Conservation (phyloP, 2,329 filamentous ascomycete species). For the Microdochium trichocladiopsis region DNA sequence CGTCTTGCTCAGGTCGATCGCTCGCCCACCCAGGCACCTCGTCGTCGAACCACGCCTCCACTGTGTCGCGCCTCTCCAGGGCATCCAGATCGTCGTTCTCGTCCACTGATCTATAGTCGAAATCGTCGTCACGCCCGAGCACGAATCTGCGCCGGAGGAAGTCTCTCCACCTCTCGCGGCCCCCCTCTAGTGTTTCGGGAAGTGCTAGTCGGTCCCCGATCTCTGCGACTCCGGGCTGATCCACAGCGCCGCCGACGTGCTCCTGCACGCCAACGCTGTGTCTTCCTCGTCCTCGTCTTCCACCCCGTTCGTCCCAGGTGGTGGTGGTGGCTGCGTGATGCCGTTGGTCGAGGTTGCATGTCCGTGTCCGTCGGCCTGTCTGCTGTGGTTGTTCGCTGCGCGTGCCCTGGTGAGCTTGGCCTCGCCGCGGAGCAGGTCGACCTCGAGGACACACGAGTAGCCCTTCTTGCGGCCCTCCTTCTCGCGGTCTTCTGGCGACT, state of each 20-base stretch:
- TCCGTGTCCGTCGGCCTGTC: not conserved
- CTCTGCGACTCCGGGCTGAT: not conserved
- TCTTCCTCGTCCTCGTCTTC: not conserved
- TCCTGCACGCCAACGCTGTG: not conserved
- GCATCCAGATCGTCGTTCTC: constrained; percentile 64
- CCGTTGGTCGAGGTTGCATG: not conserved
- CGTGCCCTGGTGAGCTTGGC: constrained; percentile 59
- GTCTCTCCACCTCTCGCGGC: constrained; percentile 59
- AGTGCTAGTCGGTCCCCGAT: constrained; percentile 4
- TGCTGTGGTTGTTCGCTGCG: not conserved
- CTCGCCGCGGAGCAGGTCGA: constrained; percentile 70
- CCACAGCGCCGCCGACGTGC: not conserved
- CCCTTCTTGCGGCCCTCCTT: constrained; percentile 33
- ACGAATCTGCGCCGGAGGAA: constrained; percentile 72
- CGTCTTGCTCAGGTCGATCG: constrained; percentile 26
- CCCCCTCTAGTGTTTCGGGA: constrained; percentile 55
- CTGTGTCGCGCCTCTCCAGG: constrained; percentile 48
- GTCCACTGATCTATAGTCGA: constrained; percentile 70
- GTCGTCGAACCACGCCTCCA: constrained; percentile 75
- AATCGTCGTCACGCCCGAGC: constrained; percentile 66
- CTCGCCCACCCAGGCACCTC: constrained; percentile 65
- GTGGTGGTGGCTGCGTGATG: not conserved
- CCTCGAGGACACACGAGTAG: constrained; percentile 71
- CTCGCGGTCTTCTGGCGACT: constrained; percentile 1
- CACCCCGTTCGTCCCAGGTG: not conserved